Evolutionary conservation across 1,284 basidiomycete species (phyloP).

Genomic region (Amylostereum areolatum): DNA sequence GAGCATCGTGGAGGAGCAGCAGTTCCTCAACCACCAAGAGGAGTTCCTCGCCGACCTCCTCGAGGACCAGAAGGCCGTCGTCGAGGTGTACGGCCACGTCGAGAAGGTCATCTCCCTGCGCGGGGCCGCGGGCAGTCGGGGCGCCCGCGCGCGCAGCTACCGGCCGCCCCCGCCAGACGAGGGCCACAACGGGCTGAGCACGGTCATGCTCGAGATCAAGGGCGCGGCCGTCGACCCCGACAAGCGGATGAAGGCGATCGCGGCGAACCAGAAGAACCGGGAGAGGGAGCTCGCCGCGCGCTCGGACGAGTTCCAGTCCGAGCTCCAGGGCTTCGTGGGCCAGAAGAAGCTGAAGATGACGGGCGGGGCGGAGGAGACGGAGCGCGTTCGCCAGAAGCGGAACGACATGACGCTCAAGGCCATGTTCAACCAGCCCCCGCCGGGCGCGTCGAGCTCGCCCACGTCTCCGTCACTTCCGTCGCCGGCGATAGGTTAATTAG

Average conservation of each 20-base stretch:
- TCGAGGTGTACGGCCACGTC: conserved; percentile 82
- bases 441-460: neutral
- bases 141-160: conserved; percentile 39
- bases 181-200: conserved; percentile 55
- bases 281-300: conserved; percentile 66
- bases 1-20: conserved; percentile 96
- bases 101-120: conserved; percentile 83
- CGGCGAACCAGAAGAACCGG: conserved; percentile 73
- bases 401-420: conserved; percentile 82
- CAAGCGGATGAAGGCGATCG: conserved; percentile 84
- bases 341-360: conserved; percentile 89
- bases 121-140: conserved; percentile 35
- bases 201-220: conserved; percentile 84
- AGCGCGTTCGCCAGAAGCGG: conserved; percentile 76
- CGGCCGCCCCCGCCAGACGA: conserved; percentile 57
- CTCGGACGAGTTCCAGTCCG: conserved; percentile 77
- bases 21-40: conserved; percentile 88
- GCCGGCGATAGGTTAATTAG: too few relatives aligned
- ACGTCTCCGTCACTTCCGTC: too few relatives aligned
- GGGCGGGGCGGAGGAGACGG: conserved; percentile 87
- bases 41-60: conserved; percentile 85
- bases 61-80: conserved; percentile 87
- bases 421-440: conserved; percentile 57
- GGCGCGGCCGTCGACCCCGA: conserved; percentile 78
- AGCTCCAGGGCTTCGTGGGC: conserved; percentile 66